Conservation (phyloP, 345 rosid species). For the Arabis hirsuta region DNA sequence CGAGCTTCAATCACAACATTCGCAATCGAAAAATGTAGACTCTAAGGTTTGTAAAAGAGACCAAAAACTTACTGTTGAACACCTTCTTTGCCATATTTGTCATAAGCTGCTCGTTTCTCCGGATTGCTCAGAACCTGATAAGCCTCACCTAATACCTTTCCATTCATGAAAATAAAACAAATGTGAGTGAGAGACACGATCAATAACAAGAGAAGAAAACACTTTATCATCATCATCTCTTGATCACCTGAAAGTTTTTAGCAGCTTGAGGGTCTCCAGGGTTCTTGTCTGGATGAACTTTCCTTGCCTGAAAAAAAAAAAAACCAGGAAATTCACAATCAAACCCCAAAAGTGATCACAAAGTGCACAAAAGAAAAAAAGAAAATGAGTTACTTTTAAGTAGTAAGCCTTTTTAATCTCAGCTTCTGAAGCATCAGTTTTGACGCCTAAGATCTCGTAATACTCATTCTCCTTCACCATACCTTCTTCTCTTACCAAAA, state of each 20-base stretch:
- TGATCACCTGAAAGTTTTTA: constrained; percentile 78
- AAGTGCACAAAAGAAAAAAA: not conserved
- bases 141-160: constrained; percentile 93
- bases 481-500: not conserved
- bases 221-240: not conserved
- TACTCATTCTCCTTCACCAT: constrained; percentile 76
- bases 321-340: not conserved
- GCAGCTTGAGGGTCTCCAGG: constrained; percentile 91
- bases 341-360: not conserved
- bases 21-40: constrained; percentile 3
- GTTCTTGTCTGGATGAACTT: constrained; percentile 98
- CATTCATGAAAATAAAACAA: constrained; percentile 3
- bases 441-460: constrained; percentile 74
- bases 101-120: constrained; percentile 80
- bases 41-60: not conserved
- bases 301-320: constrained; percentile 64
- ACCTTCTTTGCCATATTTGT: constrained; percentile 86
- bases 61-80: constrained; percentile 63
- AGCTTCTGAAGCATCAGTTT: constrained; percentile 69
- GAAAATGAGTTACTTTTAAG: constrained; percentile 56
- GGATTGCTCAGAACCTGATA: constrained; percentile 94
- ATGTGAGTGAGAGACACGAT: not conserved
- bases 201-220: constrained; percentile 1
- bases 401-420: constrained; percentile 97
- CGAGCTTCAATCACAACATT: constrained; percentile 61